phyloP scores from a whole-genome alignment of 139 green algal genomes.

The Coelastrella sp. region DNA sequence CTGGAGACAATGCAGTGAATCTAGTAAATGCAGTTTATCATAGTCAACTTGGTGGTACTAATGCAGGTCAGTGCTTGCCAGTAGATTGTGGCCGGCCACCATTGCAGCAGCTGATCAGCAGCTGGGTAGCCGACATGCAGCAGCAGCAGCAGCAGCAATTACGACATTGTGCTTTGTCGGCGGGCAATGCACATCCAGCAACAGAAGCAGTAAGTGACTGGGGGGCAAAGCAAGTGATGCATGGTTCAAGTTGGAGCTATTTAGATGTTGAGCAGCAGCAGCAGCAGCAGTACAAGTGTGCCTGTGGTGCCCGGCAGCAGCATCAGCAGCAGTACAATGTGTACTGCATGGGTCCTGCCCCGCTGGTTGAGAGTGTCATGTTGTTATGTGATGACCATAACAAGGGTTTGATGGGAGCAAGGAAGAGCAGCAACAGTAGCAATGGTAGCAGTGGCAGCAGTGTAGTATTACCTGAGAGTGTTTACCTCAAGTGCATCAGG shows the following conservation, averaged over 20 bases:
- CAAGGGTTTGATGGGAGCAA: background rate
- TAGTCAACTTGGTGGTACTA: too few relatives aligned
- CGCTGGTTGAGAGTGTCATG: background rate
- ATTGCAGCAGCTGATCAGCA: background rate
- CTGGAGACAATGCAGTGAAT: too few relatives aligned
- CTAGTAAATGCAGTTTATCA: too few relatives aligned
- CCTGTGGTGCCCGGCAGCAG: background rate
- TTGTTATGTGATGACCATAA: background rate
- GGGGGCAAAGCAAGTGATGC: background rate
- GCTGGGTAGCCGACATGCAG: background rate
- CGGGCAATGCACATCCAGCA: background rate
- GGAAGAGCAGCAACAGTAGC: background rate
- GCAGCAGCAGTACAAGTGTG: background rate
- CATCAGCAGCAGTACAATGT: background rate
- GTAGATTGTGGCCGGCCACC: background rate
- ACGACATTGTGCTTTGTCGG: background rate
- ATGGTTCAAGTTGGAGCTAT: background rate
- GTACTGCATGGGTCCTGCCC: background rate
- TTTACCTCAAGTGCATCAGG: background rate
- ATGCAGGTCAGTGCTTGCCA: too few relatives aligned
- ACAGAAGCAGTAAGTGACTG: background rate
- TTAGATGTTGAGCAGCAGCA: background rate
- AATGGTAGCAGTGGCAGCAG: background rate
- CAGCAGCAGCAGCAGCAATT: background rate
- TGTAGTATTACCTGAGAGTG: background rate